Percentiles rank a stretch among this genome's conserved stretches.
These are phyloP conservation scores for Penicillium vulpinum DNA, from an alignment of 2,329 filamentous ascomycete species.

Conservation along the genomic window DNA sequence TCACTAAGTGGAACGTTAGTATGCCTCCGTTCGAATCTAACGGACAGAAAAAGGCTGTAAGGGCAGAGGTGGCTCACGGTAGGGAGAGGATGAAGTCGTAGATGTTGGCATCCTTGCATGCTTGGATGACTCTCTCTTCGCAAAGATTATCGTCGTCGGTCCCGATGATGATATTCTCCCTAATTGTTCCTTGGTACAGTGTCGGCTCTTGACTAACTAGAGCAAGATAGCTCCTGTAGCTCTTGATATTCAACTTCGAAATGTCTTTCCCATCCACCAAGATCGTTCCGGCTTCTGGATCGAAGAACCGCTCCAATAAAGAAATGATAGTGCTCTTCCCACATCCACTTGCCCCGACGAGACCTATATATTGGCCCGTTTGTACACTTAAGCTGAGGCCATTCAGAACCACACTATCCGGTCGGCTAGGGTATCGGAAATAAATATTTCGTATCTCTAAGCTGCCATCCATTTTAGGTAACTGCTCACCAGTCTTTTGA, in stretches of 20 bases:
- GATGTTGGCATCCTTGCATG: neutral
- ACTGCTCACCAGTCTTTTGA: neutral
- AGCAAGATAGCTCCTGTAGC: conserved; percentile 81
- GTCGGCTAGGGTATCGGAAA: conserved; percentile 29
- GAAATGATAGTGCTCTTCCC: conserved; percentile 94
- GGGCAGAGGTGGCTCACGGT: neutral
- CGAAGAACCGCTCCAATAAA: conserved; percentile 90
- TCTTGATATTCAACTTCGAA: conserved; percentile 74
- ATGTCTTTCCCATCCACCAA: conserved; percentile 83
- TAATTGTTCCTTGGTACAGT: neutral
- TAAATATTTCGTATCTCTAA: conserved; percentile 49
- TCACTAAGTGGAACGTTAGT: conserved; percentile 79
- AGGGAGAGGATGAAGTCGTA: conserved; percentile 45
- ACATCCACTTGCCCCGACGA: conserved; percentile 88
- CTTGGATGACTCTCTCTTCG: conserved; percentile 44
- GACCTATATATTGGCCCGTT: conserved; percentile 57
- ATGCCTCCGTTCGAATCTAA: conserved; percentile 57
- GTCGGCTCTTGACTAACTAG: conserved; percentile 82
- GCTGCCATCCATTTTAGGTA: conserved; percentile 57
- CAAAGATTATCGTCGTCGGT: conserved; percentile 55
- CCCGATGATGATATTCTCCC: neutral
- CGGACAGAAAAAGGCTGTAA: too few relatives aligned
- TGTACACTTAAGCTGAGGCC: conserved; percentile 29
- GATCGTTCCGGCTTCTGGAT: conserved; percentile 75
- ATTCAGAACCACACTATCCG: conserved; percentile 14